Evolutionary conservation across 116 monocot species (phyloP), one percentile per base, ranked within the genome.

Genomic region (Dioscorea cayenensis): DNA sequence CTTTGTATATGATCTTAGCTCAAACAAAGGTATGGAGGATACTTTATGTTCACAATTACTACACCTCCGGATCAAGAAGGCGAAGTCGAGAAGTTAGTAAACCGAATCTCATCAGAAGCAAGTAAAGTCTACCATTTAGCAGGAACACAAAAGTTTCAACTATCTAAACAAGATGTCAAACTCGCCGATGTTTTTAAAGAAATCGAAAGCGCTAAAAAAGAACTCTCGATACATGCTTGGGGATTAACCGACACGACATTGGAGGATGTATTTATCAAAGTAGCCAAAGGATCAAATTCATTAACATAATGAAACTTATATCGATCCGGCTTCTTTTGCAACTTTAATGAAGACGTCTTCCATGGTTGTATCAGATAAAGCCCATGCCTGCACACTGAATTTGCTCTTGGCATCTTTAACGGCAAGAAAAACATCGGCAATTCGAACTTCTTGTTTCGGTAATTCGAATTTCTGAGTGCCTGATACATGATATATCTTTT

Each of bases 261-360:
- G 64, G 87, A 87, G 59, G 87, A 87, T 61, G 87, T 87, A 16
- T 84, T 87, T 67, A 81, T 87, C 27, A 76, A 84, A 71, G 87
- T 87, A 22, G 79, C 81, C 0, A 87, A 77, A 74, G 79, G 71
- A 25, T 77, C 75, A 28, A 67, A 73, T 29, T 61, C 75, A 7
- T 1, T 8, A 6, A 10, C 43, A 32, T 32, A 4, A 32, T 32
- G 43, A 43, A 43, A 43, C 43, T 43, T 43, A 43, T 12, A 43
- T 43, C 1, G 77, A 70, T 19, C 69, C 67, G 18, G 77, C 78
- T 62, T 58, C 82, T 68, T 67, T 89, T 14, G 86, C 89, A 43
- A 95, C 91, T 73, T 89, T 84, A 52, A 95, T 81, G 79, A 95
- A 91, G n/a, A 95, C 91, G 70, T 82, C 90, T 51, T 90, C 90